Base-by-base conservation (phyloP, 305 asterid genomes). In the Fraxinus floribunda region DNA sequence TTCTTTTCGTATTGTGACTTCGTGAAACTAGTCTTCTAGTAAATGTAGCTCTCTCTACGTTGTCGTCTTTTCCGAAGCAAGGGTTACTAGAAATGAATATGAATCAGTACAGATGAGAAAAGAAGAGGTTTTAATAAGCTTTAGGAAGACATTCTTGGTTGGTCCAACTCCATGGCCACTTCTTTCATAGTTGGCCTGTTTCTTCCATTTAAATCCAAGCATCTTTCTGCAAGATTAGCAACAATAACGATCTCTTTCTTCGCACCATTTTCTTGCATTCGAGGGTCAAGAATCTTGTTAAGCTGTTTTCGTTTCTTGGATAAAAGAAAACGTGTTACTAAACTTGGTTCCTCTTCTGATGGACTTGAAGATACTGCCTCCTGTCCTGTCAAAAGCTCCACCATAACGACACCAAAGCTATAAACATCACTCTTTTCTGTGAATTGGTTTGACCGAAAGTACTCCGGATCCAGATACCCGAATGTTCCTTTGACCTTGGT, bases 351-450 rank as follows among this genome's bases (percentile, higher is more conserved):
- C 46, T 86, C 86, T 32, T 82, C 86, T 1, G 84, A 64, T 11
- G 22, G 22, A 10, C 78, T 46, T 8, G 86, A 81, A 0, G 82
- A 79, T 73, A 85, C 82, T 9, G 90, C 86, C 34, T 83, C 83
- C 49, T 79, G 57, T 13, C 88, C 84, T 1, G 87, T 81, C 44
- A 87, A 77, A 5, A 87, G 88, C 87, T 88, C 87, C 9, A 88
- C 78, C 2, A 88, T 86, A 83, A 88, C 80, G 18, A 88, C 87
- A 3, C 90, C 88, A 0, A 88, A 88, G 68, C 90, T 85, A 36
- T 88, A 88, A 18, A 88, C 90, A 26, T 85, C 90, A 7, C 90
- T 88, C 78, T 88, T 88, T 38, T 83, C 86, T 34, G 90, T 85
- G 62, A 85, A 83, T 18, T 85, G 73, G 8, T 88, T 78, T 0